These are phyloP conservation scores for Xylaria scruposa DNA, from an alignment of 495 filamentous ascomycete species.

Conservation along the genomic window DNA sequence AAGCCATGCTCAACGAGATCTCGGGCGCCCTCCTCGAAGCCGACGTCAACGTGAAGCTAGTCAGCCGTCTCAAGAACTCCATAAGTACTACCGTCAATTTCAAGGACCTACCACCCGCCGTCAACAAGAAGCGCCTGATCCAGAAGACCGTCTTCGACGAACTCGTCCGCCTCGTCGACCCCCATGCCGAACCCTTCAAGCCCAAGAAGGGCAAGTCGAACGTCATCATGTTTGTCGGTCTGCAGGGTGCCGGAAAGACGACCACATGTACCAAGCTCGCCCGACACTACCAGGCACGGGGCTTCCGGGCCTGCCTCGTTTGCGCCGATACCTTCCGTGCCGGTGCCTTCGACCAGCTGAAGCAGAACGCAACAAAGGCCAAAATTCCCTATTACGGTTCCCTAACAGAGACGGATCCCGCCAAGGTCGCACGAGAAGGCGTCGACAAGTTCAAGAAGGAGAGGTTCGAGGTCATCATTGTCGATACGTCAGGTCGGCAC, in stretches of 20 bases:
- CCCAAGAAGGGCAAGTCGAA: constrained; percentile 96
- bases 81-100: constrained; percentile 93
- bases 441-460: constrained; percentile 99
- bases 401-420: constrained; percentile 94
- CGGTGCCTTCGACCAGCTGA: constrained; percentile 97
- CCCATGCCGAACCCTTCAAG: constrained; percentile 93
- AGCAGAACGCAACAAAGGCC: constrained; percentile 98
- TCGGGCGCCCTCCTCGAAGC: constrained; percentile 91
- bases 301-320: constrained; percentile 92
- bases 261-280: constrained; percentile 98
- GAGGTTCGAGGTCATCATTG: constrained; percentile 96
- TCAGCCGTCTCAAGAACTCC: constrained; percentile 88
- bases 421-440: constrained; percentile 88
- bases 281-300: constrained; percentile 90
- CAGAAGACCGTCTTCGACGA: constrained; percentile 99
- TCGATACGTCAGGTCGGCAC: constrained; percentile 94
- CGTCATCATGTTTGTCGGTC: constrained; percentile 98
- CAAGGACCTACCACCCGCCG: constrained; percentile 81
- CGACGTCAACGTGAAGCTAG: constrained; percentile 96
- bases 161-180: constrained; percentile 92
- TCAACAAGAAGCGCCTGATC: constrained; percentile 98
- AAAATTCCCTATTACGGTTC: constrained; percentile 99
- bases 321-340: constrained; percentile 99
- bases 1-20: constrained; percentile 97
- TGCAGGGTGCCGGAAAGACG: constrained; percentile 97